Base-by-base conservation (phyloP, 352 stramenopile species). In the Sclerospora graminicola region DNA sequence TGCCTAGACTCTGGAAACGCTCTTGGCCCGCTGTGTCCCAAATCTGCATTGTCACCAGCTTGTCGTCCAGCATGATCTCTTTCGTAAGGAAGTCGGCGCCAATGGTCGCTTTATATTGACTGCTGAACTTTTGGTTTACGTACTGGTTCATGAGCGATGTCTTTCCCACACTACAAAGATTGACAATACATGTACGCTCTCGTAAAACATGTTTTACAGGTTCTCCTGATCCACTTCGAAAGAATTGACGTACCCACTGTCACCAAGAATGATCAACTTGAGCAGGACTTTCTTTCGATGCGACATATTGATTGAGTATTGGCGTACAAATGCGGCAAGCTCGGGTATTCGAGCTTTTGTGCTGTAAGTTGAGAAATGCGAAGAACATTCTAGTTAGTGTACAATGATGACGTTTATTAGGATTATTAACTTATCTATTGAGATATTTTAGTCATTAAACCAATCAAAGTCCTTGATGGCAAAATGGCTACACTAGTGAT, bases 131-230 rank as follows among this genome's bases (percentile, higher is more conserved):
- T 53, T 98, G 88, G 47, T 97, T 97, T 48, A 98, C 92, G 69
- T 98, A 99, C 62, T 98, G 94, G 71, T 98, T 98, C 96, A 99
- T 99, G 24, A 99, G 70, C 35, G 91, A 98, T 34, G 96, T 99
- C 77, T 99, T 99, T 44, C 96, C 95, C 21, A 99, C 96, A 32
- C 95, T 98, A 54, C 4, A 11, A 41, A 26, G 6, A n/a, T n/a
- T n/a, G n/a, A n/a, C n/a, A n/a, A n/a, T n/a, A 26, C 21, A 26
- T 26, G 21, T 26, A 26, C 21, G n/a, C 21, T 26, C 4, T 26
- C 4, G 21, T 26, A 26, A 26, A 26, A 26, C 6, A 26, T 26
- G 21, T 26, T 26, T 26, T 26, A 26, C 21, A 6, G 6, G 21
- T 26, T 26, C 21, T 26, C 4, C 21, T 21, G 13, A 16, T 11